Percentiles rank a stretch among this genome's conserved stretches.
These are phyloP conservation scores for Candida koratica DNA, from an alignment of 805 yeast species.

Conservation along the genomic window DNA sequence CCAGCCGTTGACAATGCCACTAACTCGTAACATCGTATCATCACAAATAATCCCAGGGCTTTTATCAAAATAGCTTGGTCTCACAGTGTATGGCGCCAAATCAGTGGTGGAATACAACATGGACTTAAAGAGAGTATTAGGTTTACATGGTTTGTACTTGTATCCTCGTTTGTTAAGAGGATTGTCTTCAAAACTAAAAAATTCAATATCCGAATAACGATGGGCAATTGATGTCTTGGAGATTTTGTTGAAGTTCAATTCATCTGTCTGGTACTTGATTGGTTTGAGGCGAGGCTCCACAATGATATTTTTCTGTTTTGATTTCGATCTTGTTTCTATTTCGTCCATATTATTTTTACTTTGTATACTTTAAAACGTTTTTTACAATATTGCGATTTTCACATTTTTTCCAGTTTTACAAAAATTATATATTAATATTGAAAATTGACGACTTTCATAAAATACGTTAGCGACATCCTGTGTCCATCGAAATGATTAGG, in stretches of 20 bases:
- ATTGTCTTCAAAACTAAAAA: slow-evolving; percentile 59
- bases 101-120: slow-evolving; percentile 70
- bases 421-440: no score
- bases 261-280: slow-evolving; percentile 6
- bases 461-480: no score
- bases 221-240: slow-evolving; percentile 5
- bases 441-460: no score
- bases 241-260: slow-evolving; percentile 6
- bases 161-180: slow-evolving; percentile 80
- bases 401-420: no score
- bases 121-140: slow-evolving; percentile 56
- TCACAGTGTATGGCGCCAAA: slow-evolving; percentile 56
- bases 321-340: slow-evolving; percentile 22
- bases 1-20: slow-evolving; percentile 68
- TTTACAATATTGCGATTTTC: no score
- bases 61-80: slow-evolving; percentile 66
- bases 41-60: slow-evolving; percentile 49
- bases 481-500: background rate
- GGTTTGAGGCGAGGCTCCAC: slow-evolving; percentile 16
- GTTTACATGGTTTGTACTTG: slow-evolving; percentile 74
- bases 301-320: slow-evolving; percentile 12
- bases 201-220: background rate
- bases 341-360: background rate
- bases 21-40: slow-evolving; percentile 36
- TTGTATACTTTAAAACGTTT: background rate